phyloP scores from a whole-genome alignment of 306 rosid genomes.

The Medicago lupulina region DNA sequence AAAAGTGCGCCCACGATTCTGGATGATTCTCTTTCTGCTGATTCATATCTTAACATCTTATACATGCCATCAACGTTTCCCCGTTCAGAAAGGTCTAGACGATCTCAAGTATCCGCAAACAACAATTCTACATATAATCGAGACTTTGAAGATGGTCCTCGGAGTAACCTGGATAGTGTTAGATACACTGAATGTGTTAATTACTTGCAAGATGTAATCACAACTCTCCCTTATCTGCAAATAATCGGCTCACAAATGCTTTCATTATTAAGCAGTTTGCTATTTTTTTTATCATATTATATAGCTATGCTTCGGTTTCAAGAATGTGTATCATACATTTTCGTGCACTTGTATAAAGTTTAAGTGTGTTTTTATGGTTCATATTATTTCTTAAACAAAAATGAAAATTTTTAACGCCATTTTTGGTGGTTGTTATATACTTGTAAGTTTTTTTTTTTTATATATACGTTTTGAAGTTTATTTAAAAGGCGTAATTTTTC shows the following conservation, averaged over 20 bases:
- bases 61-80: constrained; percentile 97
- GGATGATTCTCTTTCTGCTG: constrained; percentile 99
- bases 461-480: background rate
- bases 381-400: constrained; percentile 17
- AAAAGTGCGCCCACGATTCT: constrained; percentile 96
- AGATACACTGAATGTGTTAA: constrained; percentile 86
- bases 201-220: constrained; percentile 87
- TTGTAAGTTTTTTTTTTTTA: background rate
- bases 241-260: constrained; percentile 36
- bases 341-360: constrained; percentile 22
- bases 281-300: constrained; percentile 9
- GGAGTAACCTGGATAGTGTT: constrained; percentile 83
- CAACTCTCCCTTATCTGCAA: constrained; percentile 35
- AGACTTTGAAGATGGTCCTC: constrained; percentile 89
- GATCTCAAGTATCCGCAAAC: constrained; percentile 67
- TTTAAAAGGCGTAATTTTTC: constrained; percentile 15
- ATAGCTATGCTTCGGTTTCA: constrained; percentile 30
- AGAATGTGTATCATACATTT: constrained; percentile 10
- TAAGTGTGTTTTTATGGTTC: background rate
- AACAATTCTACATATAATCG: constrained; percentile 61
- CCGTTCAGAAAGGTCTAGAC: constrained; percentile 92
- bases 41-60: constrained; percentile 93
- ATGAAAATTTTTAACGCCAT: background rate
- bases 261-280: constrained; percentile 17
- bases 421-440: background rate